A percentile compares a stretch with the other conserved stretches of the same genome.
These are phyloP conservation scores for Pouteria campechiana DNA, from an alignment of 179 eudicot genomes.

Conservation along the genomic window DNA sequence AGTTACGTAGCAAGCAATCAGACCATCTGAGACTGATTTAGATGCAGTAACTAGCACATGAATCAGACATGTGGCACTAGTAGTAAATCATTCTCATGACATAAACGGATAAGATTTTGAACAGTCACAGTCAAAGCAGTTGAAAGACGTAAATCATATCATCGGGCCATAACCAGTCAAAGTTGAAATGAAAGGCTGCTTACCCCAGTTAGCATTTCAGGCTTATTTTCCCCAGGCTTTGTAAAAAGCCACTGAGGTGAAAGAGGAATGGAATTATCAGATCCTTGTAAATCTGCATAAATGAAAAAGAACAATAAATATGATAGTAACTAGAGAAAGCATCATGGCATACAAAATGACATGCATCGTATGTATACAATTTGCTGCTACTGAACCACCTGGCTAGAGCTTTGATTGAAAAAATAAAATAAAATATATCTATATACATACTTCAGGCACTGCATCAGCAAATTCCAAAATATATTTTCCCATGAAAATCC, in stretches of 20 bases:
- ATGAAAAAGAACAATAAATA: constrained; percentile 4
- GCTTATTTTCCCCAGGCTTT: constrained; percentile 80
- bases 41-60: neutral
- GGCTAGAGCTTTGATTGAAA: neutral
- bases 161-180: neutral
- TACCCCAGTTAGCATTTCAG: constrained; percentile 66
- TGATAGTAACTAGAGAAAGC: neutral
- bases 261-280: constrained; percentile 74
- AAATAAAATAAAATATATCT: no score
- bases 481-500: no score
- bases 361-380: neutral
- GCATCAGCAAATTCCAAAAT: no score
- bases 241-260: constrained; percentile 98
- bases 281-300: constrained; percentile 57
- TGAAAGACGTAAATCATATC: neutral
- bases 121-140: neutral
- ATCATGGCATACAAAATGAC: neutral
- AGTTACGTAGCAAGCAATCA: neutral
- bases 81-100: no score
- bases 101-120: neutral
- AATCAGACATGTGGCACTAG: no score
- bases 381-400: neutral
- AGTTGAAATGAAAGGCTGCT: constrained; percentile 6
- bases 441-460: no score
- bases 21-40: neutral